Evolutionary conservation across 306 rosid species (phyloP).

Genomic region (Vigna trinervia): DNA sequence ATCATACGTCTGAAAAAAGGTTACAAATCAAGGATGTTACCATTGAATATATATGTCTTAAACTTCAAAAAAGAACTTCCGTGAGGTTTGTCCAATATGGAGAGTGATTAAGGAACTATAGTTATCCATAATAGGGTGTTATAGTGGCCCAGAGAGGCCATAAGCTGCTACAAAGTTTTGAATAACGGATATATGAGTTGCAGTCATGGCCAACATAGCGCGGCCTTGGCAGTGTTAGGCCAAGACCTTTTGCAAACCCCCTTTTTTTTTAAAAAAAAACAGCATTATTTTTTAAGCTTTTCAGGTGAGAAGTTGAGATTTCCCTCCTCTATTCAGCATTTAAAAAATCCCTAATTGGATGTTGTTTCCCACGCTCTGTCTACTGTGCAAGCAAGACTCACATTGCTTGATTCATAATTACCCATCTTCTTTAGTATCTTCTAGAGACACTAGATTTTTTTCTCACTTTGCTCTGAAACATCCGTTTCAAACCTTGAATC

Average conservation of each 20-base stretch:
- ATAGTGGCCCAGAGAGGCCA: neutral
- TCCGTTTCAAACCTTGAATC: neutral
- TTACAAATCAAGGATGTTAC: slow-evolving; percentile 3
- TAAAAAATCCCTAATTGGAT: neutral
- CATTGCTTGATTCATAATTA: neutral
- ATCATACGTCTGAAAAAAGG: neutral
- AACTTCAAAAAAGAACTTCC: slow-evolving; percentile 2
- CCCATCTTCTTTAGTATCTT: neutral
- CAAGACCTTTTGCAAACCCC: neutral
- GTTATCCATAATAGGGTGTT: neutral
- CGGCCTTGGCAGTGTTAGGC: neutral
- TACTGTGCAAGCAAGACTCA: neutral
- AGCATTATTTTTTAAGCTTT: neutral
- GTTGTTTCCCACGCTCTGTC: neutral
- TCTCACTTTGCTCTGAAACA: neutral
- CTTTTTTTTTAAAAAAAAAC: neutral
- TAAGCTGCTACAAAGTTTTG: neutral
- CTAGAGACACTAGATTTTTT: neutral
- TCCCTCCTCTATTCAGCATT: neutral
- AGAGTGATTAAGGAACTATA: neutral
- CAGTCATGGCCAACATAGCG: neutral
- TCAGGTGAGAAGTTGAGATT: neutral
- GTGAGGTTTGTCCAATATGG: neutral
- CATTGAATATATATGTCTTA: neutral
- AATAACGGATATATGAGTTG: neutral